Base-by-base conservation (phyloP, 2,329 filamentous ascomycete species). In the Phyllosticta citribraziliensis region DNA sequence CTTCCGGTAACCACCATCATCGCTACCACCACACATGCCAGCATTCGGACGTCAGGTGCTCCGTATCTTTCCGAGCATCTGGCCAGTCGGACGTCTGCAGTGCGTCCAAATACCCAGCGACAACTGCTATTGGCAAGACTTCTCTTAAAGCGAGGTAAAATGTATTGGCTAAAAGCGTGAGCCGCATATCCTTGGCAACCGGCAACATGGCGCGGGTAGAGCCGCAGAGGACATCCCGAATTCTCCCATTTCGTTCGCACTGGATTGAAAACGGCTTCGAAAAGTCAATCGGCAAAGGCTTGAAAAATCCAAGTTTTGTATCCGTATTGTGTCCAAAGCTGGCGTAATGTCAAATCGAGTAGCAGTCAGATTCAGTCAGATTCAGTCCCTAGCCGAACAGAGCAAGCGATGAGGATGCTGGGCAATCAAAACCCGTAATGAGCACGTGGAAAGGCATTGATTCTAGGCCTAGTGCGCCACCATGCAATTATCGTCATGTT, bases 401-500 rank as follows among this genome's bases (percentile, higher is more conserved):
- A n/a, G 3, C 17, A 5, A 47, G 14, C 27, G 27, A 30, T 22
- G 27, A 1, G 9, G 27, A 30, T 5, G 27, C 27, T 8, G 27
- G 9, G 27, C 27, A 2, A 30, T 47, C 40, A 47, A 40, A 3
- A 47, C n/a, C 40, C 6, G 14, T 19, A 6, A 47, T 47, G 14
- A 47, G 40, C 40, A 47, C 40, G 5, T 47, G 40, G 17, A 5
- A 47, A n/a, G 40, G 14, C 17, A 52, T 56, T 27, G 55, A 60
- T 60, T 60, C 55, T 47, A 60, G 33, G 52, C 20, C 25, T 56
- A 35, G 12, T 11, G 52, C 35, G 58, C 52, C 58, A 59, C 54
- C 52, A 60, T 56, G 58, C 58, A 51, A 60, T 60, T 60, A 53
- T 55, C 22, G 24, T 40, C 10, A n/a, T 47, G 4, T 47, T 47